Percentiles rank a stretch among this genome's conserved stretches.
Evolutionary conservation across 768 basidiomycete species (phyloP).

Genomic region (Termitomyces titanicus): DNA sequence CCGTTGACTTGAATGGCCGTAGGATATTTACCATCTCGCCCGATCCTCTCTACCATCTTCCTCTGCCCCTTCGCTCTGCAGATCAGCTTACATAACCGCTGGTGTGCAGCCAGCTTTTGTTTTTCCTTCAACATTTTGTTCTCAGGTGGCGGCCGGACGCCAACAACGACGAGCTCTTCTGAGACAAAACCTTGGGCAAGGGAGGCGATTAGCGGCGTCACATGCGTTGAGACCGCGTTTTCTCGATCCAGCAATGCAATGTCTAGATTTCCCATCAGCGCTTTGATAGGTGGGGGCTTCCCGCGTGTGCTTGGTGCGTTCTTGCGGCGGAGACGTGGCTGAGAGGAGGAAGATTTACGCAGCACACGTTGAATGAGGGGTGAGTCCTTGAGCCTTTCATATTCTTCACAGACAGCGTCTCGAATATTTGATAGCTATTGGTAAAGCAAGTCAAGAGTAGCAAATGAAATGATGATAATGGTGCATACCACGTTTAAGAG

Average conservation of each 20-base stretch:
- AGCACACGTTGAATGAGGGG: constrained; percentile 26
- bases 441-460: constrained; percentile 1
- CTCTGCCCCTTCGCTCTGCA: constrained; percentile 18
- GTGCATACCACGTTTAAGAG: constrained; percentile 28
- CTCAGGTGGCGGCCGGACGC: constrained; percentile 31
- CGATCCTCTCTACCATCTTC: constrained; percentile 29
- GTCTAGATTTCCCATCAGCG: constrained; percentile 45
- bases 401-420: constrained; percentile 22
- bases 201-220: constrained; percentile 56
- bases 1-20: constrained; percentile 40
- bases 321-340: constrained; percentile 6
- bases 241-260: constrained; percentile 51
- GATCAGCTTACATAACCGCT: constrained; percentile 26
- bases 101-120: constrained; percentile 21
- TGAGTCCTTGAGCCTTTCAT: constrained; percentile 15
- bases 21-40: constrained; percentile 29
- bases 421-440: constrained; percentile 26
- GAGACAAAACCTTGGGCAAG: constrained; percentile 50
- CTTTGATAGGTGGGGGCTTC: constrained; percentile 15
- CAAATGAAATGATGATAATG: background rate
- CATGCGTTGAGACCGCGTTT: constrained; percentile 53
- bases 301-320: constrained; percentile 2
- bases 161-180: constrained; percentile 54
- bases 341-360: constrained; percentile 11
- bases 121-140: constrained; percentile 24